Conservation (phyloP, 345 rosid species). For the Ailanthus altissimus region DNA sequence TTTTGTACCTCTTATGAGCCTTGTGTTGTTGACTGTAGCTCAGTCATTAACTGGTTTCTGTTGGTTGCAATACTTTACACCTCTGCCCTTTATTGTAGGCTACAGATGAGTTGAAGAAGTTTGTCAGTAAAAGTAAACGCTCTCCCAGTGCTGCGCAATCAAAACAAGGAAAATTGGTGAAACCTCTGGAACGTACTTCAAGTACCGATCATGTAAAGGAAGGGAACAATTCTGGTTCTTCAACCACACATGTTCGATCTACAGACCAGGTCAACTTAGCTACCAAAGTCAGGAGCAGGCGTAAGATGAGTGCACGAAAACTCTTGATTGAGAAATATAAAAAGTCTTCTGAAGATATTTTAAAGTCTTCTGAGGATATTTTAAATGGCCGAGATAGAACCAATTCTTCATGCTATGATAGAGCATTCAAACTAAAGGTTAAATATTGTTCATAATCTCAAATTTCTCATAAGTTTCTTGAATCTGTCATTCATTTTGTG, state of each 20-base stretch:
- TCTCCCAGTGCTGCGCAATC: conserved; percentile 39
- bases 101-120: conserved; percentile 39
- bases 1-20: not conserved
- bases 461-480: conserved; percentile 26
- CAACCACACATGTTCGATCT: conserved; percentile 33
- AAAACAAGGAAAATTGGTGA: conserved; percentile 52
- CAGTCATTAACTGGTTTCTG: not conserved
- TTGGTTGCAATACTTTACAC: conserved; percentile 10
- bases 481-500: conserved; percentile 21
- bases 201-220: conserved; percentile 48
- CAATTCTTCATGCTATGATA: conserved; percentile 34
- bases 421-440: conserved; percentile 43
- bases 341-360: conserved; percentile 20
- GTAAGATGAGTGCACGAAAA: conserved; percentile 52
- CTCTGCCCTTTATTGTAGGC: conserved; percentile 36
- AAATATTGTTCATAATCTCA: conserved; percentile 17
- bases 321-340: conserved; percentile 38
- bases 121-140: conserved; percentile 48
- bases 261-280: conserved; percentile 54
- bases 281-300: conserved; percentile 71
- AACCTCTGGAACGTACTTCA: conserved; percentile 48
- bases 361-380: conserved; percentile 32
- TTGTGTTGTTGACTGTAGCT: not conserved
- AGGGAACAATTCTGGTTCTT: conserved; percentile 46
- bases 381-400: conserved; percentile 38